These are phyloP conservation scores for Fusarium luffae DNA, from an alignment of 2,329 filamentous ascomycete genomes.

Conservation along the genomic window DNA sequence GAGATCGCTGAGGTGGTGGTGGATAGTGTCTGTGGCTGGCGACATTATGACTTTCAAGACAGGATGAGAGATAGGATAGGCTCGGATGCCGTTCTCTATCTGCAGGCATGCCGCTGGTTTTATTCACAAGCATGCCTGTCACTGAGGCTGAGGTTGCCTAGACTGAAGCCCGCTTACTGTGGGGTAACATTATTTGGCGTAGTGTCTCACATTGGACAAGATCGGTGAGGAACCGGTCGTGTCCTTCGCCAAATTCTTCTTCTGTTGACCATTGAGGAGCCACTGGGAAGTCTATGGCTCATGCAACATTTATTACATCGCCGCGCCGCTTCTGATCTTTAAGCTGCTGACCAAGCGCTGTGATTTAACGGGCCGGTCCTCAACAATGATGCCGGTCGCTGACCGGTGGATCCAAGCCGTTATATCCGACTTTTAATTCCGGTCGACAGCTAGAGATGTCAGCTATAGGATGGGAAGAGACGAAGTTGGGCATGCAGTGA, in stretches of 20 bases:
- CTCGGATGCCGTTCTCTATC: rapidly evolving
- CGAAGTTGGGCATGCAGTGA: too few species aligned
- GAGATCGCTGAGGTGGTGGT: not conserved
- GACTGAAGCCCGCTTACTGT: slow-evolving; percentile 1
- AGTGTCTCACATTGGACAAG: not conserved
- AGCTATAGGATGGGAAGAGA: not conserved
- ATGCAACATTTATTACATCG: not conserved
- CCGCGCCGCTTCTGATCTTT: not conserved
- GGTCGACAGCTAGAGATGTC: not conserved
- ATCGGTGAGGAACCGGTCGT: not conserved
- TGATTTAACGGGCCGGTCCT: too few species aligned
- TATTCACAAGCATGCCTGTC: not conserved
- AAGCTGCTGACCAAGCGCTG: too few species aligned
- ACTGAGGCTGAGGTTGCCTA: not conserved
- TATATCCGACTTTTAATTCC: not conserved
- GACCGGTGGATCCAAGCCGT: too few species aligned
- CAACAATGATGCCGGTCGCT: not conserved
- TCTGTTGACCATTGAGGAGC: rapidly evolving
- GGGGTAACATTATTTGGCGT: not conserved
- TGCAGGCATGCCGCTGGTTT: rapidly evolving
- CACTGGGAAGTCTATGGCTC: rapidly evolving
- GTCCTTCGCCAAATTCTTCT: not conserved
- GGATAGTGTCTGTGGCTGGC: rapidly evolving
- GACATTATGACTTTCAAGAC: too few species aligned
- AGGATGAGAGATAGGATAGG: rapidly evolving